Conservation (phyloP, 2,329 filamentous ascomycete species). For the Aureobasidium melanogenum region DNA sequence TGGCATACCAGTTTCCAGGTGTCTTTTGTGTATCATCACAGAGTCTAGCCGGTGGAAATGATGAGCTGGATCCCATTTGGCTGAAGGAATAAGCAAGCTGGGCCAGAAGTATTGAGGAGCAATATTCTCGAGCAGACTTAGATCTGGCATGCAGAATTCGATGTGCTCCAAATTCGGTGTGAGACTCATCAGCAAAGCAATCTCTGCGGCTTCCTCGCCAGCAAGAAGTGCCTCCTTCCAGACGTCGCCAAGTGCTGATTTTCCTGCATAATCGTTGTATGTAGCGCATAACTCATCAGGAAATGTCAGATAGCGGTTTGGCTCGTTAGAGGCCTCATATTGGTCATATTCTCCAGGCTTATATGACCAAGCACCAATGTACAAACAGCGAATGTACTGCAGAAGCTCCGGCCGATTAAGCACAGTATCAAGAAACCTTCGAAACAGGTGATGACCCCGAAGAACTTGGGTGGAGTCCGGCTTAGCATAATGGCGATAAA, state of each 20-base stretch:
- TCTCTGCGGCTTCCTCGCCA: neutral
- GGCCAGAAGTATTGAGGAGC: neutral
- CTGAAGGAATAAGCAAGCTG: neutral
- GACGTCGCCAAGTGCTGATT: neutral
- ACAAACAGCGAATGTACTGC: neutral
- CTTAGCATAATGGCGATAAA: neutral
- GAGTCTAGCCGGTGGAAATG: neutral
- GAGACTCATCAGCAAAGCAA: neutral
- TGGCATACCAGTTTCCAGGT: neutral
- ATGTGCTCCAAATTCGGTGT: slow-evolving; percentile 7
- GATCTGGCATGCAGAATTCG: neutral
- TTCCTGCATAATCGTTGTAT: neutral
- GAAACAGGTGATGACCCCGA: neutral
- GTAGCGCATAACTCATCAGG: neutral
- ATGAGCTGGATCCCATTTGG: neutral
- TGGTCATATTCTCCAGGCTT: neutral
- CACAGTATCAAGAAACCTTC: neutral
- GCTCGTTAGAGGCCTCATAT: neutral
- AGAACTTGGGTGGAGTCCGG: neutral
- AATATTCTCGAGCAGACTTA: neutral
- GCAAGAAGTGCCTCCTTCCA: neutral
- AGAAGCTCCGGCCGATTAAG: neutral
- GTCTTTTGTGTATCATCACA: neutral
- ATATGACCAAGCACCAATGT: neutral
- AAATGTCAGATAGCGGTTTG: no score